phyloP scores from a whole-genome alignment of 306 rosid species.

The Sicyos baderoa region DNA sequence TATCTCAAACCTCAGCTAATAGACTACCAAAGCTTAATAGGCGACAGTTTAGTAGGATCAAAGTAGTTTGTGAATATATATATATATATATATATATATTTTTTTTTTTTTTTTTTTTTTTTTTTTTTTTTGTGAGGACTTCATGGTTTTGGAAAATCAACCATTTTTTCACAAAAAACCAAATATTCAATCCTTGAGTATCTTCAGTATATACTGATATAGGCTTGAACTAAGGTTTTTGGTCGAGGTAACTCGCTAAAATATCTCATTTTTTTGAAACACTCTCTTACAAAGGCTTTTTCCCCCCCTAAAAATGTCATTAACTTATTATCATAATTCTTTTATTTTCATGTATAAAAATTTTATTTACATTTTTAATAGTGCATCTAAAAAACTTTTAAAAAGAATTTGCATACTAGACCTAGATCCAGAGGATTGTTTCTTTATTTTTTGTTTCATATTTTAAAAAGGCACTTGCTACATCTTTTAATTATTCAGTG shows the following conservation, averaged over 20 bases:
- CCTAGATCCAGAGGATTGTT: neutral
- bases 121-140: neutral
- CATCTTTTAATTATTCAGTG: neutral
- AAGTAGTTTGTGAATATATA: neutral
- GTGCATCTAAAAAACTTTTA: neutral
- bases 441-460: neutral
- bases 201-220: neutral
- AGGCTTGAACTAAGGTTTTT: slow-evolving; percentile 7
- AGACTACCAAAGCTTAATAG: slow-evolving; percentile 1
- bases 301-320: neutral
- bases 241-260: neutral
- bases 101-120: too few relatives aligned
- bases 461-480: neutral
- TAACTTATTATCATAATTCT: neutral
- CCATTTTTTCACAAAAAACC: neutral
- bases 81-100: too few relatives aligned
- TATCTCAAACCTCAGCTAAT: neutral
- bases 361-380: neutral
- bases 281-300: neutral
- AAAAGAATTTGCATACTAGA: neutral
- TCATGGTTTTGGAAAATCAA: neutral
- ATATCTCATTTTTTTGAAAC: neutral
- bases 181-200: neutral
- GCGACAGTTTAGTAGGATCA: neutral
- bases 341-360: neutral